Evolutionary conservation across 2,329 filamentous ascomycete genomes (phyloP).

Genomic region (Biscogniauxia mediterranea): DNA sequence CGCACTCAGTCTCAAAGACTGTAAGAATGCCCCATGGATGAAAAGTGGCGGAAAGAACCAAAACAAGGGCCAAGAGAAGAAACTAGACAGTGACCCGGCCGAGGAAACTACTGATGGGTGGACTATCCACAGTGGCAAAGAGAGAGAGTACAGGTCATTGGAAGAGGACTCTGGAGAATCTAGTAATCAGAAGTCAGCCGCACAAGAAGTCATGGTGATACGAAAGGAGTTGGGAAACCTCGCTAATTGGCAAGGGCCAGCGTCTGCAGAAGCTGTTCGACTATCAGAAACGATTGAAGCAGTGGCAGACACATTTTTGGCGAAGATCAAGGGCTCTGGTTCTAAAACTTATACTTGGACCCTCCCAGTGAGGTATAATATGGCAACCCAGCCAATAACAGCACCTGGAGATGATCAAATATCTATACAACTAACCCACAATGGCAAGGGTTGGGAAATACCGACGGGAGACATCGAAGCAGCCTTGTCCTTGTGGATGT

Average conservation of each 20-base stretch:
- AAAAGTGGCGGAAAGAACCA: neutral
- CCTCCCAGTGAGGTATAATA: no score
- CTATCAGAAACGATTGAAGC: slow-evolving; percentile 22
- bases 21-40: slow-evolving; percentile 5
- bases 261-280: slow-evolving; percentile 10
- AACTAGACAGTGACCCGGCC: no score
- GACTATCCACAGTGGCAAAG: no score
- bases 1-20: slow-evolving; percentile 15
- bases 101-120: no score
- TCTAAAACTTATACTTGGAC: no score
- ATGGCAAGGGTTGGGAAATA: slow-evolving; percentile 19
- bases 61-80: no score
- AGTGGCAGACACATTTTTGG: slow-evolving; percentile 19
- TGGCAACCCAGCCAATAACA: no score
- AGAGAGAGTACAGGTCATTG: no score
- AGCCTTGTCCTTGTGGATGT: slow-evolving; percentile 32
- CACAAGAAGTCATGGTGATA: slow-evolving; percentile 16
- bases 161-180: no score
- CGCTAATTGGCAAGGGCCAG: slow-evolving; percentile 20
- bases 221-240: slow-evolving; percentile 21
- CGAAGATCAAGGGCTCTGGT: neutral
- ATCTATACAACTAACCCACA: slow-evolving; percentile 4
- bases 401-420: neutral
- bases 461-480: slow-evolving; percentile 25
- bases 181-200: neutral